These are phyloP conservation scores for Penicillium lividum DNA, from an alignment of 495 filamentous ascomycete genomes.

Conservation along the genomic window DNA sequence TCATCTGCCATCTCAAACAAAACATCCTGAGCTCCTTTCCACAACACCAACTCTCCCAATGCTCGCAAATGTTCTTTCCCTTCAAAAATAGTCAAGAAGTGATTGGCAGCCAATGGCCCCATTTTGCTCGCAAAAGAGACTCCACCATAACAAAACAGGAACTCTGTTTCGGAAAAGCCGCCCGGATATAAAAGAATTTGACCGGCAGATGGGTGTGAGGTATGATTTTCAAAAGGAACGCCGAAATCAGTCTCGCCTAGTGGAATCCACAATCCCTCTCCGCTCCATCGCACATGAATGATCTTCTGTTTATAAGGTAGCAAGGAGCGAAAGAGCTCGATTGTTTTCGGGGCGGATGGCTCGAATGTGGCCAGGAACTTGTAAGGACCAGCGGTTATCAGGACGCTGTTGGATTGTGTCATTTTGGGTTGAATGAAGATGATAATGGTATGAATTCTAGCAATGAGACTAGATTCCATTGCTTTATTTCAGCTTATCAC, in stretches of 20 bases:
- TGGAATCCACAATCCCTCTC: conserved; percentile 31
- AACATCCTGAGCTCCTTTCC: conserved; percentile 26
- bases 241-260: conserved; percentile 29
- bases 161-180: conserved; percentile 29
- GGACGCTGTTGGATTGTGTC: conserved; percentile 10
- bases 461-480: not conserved
- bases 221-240: conserved; percentile 29
- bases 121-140: conserved; percentile 29
- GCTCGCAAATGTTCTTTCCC: conserved; percentile 22
- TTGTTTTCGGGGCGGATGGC: conserved; percentile 25
- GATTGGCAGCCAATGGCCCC: conserved; percentile 28
- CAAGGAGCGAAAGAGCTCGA: conserved; percentile 22
- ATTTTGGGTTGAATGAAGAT: conserved; percentile 2
- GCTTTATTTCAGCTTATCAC: not conserved
- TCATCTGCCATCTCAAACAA: conserved; percentile 25
- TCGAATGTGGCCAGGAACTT: conserved; percentile 27
- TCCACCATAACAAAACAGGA: conserved; percentile 29
- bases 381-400: conserved; percentile 25
- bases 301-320: conserved; percentile 30
- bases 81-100: conserved; percentile 29
- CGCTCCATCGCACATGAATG: conserved; percentile 32
- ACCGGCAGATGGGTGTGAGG: conserved; percentile 25
- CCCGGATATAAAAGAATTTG: conserved; percentile 30
- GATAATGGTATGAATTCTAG: not conserved
- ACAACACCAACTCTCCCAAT: conserved; percentile 23